Evolutionary conservation across 805 yeast genomes (phyloP).

Genomic region (Ogataea kodamae): DNA sequence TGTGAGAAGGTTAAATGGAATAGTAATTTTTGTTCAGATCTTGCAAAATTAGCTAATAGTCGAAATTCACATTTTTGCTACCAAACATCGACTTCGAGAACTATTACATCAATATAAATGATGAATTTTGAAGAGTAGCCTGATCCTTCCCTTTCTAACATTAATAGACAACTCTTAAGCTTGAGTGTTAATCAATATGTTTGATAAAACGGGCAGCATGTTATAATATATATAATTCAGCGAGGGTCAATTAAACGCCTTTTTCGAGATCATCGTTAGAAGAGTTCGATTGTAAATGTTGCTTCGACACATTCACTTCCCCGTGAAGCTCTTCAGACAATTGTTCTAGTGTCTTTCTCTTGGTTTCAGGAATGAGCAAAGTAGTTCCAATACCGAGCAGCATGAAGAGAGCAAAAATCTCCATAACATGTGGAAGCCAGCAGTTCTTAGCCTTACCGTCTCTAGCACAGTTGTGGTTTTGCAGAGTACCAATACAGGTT

Average conservation of each 20-base stretch:
- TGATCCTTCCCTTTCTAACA: too few relatives aligned
- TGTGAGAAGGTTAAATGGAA: too few relatives aligned
- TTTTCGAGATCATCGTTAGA: conserved; percentile 29
- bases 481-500: conserved; percentile 79
- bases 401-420: conserved; percentile 91
- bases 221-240: too few relatives aligned
- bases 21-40: too few relatives aligned
- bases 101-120: too few relatives aligned
- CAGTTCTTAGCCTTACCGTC: conserved; percentile 51
- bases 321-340: conserved; percentile 78
- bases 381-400: conserved; percentile 67
- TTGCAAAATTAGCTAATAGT: too few relatives aligned
- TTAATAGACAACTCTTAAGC: too few relatives aligned
- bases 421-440: conserved; percentile 91
- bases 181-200: too few relatives aligned
- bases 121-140: too few relatives aligned
- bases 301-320: conserved; percentile 49
- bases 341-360: conserved; percentile 86
- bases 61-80: too few relatives aligned
- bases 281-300: conserved; percentile 16
- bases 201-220: too few relatives aligned
- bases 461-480: conserved; percentile 71
- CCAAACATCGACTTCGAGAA: too few relatives aligned
- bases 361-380: conserved; percentile 80
- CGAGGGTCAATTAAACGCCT: conserved; percentile 14